These are phyloP conservation scores for Exserohilum rostratum DNA, from an alignment of 2,329 filamentous ascomycete genomes.

Conservation along the genomic window DNA sequence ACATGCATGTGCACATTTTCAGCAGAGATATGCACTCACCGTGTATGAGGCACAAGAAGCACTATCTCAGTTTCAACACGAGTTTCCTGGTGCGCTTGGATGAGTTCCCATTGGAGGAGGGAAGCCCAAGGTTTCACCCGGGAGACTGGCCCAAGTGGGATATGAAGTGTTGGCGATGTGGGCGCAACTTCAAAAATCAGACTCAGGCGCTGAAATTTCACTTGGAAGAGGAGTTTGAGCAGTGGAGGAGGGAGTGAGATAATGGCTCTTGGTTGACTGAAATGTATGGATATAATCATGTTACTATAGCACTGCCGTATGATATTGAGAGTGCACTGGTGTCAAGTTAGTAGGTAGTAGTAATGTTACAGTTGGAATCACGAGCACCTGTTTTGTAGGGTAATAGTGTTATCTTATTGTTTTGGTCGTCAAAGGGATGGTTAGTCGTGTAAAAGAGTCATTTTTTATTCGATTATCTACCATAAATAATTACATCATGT, in stretches of 20 bases:
- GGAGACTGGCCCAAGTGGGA: slow-evolving; percentile 67
- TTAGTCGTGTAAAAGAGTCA: no score
- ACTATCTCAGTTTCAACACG: slow-evolving; percentile 92
- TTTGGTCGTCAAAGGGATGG: no score
- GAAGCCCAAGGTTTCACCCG: slow-evolving; percentile 68
- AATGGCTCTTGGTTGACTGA: no score
- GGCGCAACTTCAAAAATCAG: slow-evolving; percentile 71
- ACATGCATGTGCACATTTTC: slow-evolving; percentile 88
- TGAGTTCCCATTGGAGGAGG: slow-evolving; percentile 75
- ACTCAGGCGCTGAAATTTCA: slow-evolving; percentile 79
- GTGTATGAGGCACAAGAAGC: slow-evolving; percentile 77
- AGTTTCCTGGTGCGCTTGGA: slow-evolving; percentile 79
- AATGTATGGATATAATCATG: no score
- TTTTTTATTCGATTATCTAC: no score
- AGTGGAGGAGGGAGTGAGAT: slow-evolving; percentile 64
- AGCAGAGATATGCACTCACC: slow-evolving; percentile 78
- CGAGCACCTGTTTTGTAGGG: no score
- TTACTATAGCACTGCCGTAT: no score
- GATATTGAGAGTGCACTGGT: no score
- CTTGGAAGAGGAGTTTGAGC: slow-evolving; percentile 73
- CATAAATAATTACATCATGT: no score
- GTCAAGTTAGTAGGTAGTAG: no score
- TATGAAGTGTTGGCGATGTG: slow-evolving; percentile 85
- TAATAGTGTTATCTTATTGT: no score
- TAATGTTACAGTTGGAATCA: no score